phyloP scores from a whole-genome alignment of 345 rosid species.

The Angophora floribunda region DNA sequence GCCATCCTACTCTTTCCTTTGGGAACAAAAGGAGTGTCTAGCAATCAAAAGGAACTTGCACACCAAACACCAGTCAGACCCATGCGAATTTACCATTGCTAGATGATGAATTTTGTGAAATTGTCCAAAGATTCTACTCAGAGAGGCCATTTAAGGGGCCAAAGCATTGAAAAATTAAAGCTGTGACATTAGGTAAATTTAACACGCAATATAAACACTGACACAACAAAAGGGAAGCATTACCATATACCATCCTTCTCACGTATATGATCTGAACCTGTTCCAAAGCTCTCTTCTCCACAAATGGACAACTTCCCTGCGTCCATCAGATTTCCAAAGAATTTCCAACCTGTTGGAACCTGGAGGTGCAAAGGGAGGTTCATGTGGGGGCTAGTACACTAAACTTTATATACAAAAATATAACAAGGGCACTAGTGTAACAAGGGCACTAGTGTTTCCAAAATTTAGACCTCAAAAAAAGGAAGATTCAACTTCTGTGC shows the following conservation, averaged over 20 bases:
- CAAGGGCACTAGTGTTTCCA: neutral
- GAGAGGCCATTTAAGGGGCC: neutral
- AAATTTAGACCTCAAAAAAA: constrained; percentile 65
- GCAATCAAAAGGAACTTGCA: neutral
- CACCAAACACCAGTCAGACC: neutral
- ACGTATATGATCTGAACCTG: constrained; percentile 94
- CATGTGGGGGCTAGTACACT: neutral
- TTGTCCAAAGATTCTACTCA: neutral
- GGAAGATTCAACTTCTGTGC: constrained; percentile 76
- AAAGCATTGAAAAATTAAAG: neutral
- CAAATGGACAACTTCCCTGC: constrained; percentile 89
- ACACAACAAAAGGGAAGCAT: constrained; percentile 1
- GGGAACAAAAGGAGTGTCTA: neutral
- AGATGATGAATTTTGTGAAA: neutral
- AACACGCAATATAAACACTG: neutral
- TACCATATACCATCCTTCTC: constrained; percentile 99
- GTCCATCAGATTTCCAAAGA: constrained; percentile 97
- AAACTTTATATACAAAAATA: neutral
- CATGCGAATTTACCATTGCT: neutral
- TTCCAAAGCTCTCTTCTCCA: constrained; percentile 98
- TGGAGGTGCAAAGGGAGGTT: constrained; percentile 14
- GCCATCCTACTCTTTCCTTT: neutral
- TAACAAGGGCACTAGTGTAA: neutral
- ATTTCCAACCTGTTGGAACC: constrained; percentile 98
- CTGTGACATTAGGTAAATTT: neutral